Evolutionary conservation across 2,329 filamentous ascomycete genomes (phyloP).

Genomic region (Scorias spongiosa): DNA sequence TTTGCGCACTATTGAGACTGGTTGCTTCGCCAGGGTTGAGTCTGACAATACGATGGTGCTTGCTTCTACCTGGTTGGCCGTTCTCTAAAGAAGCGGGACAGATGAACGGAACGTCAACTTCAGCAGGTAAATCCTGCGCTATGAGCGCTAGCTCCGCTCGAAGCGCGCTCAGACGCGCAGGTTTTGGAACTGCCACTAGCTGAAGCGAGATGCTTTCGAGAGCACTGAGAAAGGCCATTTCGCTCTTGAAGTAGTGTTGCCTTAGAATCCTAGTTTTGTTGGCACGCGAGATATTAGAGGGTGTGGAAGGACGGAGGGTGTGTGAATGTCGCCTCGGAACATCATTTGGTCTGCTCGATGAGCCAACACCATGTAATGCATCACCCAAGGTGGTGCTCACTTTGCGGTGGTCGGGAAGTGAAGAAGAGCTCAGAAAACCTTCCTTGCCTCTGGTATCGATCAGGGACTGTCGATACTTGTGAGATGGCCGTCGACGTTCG

Average conservation of each 20-base stretch:
- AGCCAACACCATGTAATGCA: conserved; percentile 14
- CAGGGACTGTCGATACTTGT: conserved; percentile 25
- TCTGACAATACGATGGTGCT: conserved; percentile 68
- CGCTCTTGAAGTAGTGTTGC: conserved; percentile 69
- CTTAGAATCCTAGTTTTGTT: conserved; percentile 60
- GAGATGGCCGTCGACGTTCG: conserved; percentile 4
- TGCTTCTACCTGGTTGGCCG: conserved; percentile 58
- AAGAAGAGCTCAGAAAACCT: conserved; percentile 18
- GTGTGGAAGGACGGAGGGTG: conserved; percentile 38
- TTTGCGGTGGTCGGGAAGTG: conserved; percentile 16
- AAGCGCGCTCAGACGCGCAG: conserved; percentile 64
- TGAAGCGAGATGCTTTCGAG: conserved; percentile 74
- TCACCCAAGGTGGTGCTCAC: neutral
- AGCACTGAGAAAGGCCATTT: conserved; percentile 67
- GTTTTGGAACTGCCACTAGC: conserved; percentile 68
- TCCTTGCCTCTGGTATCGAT: conserved; percentile 15
- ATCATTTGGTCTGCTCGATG: conserved; percentile 22
- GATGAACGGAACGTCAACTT: conserved; percentile 71
- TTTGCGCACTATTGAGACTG: conserved; percentile 72
- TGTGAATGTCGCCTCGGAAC: conserved; percentile 41
- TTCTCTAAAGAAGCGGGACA: conserved; percentile 61
- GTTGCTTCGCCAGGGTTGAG: conserved; percentile 74
- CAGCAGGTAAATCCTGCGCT: conserved; percentile 64
- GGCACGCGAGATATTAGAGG: conserved; percentile 45
- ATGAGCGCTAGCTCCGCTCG: conserved; percentile 69